A percentile compares a stretch with the other conserved stretches of the same genome.
Conservation (phyloP, 345 rosid genomes). For the Arabidopsis suecica region DNA sequence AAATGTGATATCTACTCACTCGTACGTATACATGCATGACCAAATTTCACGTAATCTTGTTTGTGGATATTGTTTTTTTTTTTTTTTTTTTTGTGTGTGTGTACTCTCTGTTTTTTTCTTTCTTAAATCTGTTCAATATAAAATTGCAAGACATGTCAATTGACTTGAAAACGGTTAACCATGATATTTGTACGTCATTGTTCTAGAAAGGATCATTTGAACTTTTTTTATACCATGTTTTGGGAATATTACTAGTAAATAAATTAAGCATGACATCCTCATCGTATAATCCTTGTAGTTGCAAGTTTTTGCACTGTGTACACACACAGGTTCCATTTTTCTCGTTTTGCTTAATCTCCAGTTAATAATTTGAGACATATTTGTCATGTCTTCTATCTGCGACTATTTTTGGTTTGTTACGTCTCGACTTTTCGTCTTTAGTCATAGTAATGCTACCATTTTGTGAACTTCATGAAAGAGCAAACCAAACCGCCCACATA, state of each 20-base stretch:
- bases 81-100: not conserved
- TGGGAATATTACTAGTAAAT: not conserved
- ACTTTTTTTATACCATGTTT: not conserved
- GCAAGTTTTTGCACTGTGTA: not conserved
- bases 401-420: no score
- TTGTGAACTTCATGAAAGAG: not conserved
- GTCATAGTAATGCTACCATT: not conserved
- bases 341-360: not conserved
- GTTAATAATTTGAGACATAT: not conserved
- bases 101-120: not conserved
- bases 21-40: not conserved
- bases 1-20: not conserved
- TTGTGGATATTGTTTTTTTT: not conserved
- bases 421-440: not conserved
- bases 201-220: no score
- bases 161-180: no score
- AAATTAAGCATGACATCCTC: not conserved
- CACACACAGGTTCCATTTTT: not conserved
- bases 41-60: not conserved
- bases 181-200: no score
- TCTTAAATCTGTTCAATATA: no score
- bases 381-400: no score
- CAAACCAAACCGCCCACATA: not conserved
- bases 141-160: no score
- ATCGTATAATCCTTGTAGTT: not conserved